Conservation (phyloP, 345 rosid genomes). For the Rhodamnia argentea region DNA sequence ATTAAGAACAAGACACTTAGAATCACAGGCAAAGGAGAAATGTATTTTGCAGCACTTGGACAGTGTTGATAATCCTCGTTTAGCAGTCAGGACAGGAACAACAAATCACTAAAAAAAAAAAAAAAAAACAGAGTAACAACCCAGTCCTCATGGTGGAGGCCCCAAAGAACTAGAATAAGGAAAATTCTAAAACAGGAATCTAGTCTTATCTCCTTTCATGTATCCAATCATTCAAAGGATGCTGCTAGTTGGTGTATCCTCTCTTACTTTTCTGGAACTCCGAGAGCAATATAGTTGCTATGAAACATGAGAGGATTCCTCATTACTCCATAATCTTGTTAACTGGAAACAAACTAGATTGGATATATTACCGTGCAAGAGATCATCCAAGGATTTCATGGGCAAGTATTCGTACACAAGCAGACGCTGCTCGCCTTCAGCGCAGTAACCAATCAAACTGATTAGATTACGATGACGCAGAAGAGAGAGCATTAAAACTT, state of each 20-base stretch:
- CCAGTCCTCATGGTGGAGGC: not conserved
- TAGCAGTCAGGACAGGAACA: not conserved
- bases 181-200: not conserved
- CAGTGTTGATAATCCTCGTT: not conserved
- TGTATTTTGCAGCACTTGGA: not conserved
- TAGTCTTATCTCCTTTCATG: not conserved
- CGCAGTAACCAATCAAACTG: slow-evolving; percentile 58
- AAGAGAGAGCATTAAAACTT: slow-evolving; percentile 79
- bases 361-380: slow-evolving; percentile 34
- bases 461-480: slow-evolving; percentile 65
- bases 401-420: slow-evolving; percentile 69
- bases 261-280: not conserved
- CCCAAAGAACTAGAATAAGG: not conserved
- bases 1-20: not conserved
- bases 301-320: not conserved
- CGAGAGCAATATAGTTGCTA: not conserved
- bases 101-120: not conserved
- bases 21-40: not conserved
- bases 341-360: not conserved
- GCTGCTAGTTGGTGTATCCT: not conserved
- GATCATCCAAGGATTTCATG: slow-evolving; percentile 65
- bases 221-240: not conserved
- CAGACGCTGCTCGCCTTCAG: slow-evolving; percentile 67
- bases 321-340: not conserved
- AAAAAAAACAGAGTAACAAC: not conserved